Percentiles rank a stretch among this genome's conserved stretches.
phyloP scores from a whole-genome alignment of 331 rosid genomes.

The Malus hybrid region DNA sequence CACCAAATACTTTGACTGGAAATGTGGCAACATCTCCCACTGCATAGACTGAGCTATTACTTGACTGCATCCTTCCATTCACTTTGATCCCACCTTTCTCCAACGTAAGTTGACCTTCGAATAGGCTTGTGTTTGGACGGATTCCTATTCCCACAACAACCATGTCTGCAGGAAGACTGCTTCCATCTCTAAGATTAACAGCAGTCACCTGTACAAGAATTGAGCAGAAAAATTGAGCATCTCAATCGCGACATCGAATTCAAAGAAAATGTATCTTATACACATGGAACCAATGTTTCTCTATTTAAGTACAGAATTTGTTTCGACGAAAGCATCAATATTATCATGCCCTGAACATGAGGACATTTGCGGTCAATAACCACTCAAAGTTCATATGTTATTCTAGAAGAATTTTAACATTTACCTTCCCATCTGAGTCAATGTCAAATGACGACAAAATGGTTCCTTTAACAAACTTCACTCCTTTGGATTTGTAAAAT shows the following conservation, averaged over 20 bases:
- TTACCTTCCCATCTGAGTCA: slow-evolving; percentile 72
- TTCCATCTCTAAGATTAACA: slow-evolving; percentile 83
- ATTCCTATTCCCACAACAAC: slow-evolving; percentile 98
- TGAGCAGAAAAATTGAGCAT: neutral
- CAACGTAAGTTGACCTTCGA: slow-evolving; percentile 94
- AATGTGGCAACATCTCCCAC: slow-evolving; percentile 97
- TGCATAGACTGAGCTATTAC: slow-evolving; percentile 80
- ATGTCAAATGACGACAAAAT: slow-evolving; percentile 79
- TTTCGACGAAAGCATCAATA: neutral
- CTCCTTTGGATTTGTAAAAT: slow-evolving; percentile 76
- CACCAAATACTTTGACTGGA: slow-evolving; percentile 87
- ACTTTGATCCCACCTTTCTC: slow-evolving; percentile 99
- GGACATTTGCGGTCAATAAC: neutral
- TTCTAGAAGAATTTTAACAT: neutral
- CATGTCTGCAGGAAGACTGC: slow-evolving; percentile 57
- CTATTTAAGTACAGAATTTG: no score
- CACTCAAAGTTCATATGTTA: neutral
- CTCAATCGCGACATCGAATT: neutral
- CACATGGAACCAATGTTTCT: neutral
- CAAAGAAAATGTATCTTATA: neutral
- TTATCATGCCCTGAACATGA: neutral
- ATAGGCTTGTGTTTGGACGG: slow-evolving; percentile 87
- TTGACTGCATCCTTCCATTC: slow-evolving; percentile 81
- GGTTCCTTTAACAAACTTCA: slow-evolving; percentile 82
- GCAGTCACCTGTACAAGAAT: slow-evolving; percentile 58